Evolutionary conservation across 2,329 filamentous ascomycete genomes (phyloP), one percentile per base, ranked within the genome.

Genomic region (Cercospora berteroae): DNA sequence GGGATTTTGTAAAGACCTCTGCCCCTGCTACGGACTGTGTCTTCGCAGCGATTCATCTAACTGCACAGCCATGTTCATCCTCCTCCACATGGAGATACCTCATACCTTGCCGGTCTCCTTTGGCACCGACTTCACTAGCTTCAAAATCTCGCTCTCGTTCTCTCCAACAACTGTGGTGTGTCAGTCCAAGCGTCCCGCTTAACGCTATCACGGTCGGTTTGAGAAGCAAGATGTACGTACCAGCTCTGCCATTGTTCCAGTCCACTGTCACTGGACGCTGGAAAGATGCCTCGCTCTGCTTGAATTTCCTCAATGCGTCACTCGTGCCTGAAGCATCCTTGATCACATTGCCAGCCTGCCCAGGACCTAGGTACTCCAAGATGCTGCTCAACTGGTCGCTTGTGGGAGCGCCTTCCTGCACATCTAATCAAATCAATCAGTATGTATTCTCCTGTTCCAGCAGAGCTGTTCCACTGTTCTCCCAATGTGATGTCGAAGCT

Each of bases 161-260:
- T 91, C 92, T 20, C 92, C 92, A 27, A 87, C 83, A 9, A 89
- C 86, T 86, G 70, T 7, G 25, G n/a, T n/a, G 50, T 63, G 52
- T 69, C 44, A 71, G 69, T 31, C 20, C 25, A 23, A 44, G 18
- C 16, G 16, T 52, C 12, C 13, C 27, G 27, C 39, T 36, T 18
- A 10, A 58, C 16, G 29, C 9, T 16, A 16, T 18, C 55, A 27
- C 4, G 39, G 25, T 20, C 25, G 18, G 6, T 31, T 13, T 25
- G 18, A 2, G 58, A 6, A 44, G 20, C 20, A 7, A 10, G 12
- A 27, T 50, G 10, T 42, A 77, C 81, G 64, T 79, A 81, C 91
- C 83, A 57, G 89, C 94, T 79, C 88, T 91, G 71, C 94, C 95
- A 79, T 94, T 94, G 78, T 90, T 92, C 95, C 95, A 98, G 79